Evolutionary conservation across 75 land plant species (phyloP).

Genomic region (Gnetum montanum): DNA sequence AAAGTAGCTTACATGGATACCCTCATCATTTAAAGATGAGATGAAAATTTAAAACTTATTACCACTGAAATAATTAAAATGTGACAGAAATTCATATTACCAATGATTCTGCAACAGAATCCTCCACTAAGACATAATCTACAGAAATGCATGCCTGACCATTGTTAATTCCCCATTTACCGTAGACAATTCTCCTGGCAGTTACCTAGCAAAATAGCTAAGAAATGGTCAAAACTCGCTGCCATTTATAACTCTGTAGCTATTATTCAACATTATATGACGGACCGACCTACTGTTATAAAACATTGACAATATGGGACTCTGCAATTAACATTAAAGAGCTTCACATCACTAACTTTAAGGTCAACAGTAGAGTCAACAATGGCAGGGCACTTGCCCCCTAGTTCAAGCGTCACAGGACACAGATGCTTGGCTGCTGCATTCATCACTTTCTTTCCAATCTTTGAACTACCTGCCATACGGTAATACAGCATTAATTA

Average conservation of each 20-base stretch:
- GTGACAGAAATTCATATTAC: too few species aligned
- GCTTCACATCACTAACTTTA: too few species aligned
- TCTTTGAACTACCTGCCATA: conserved; percentile 39
- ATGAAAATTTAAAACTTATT: too few species aligned
- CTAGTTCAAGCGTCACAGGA: conserved; percentile 65
- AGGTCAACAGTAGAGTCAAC: conserved; percentile 37
- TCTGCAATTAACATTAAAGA: too few species aligned
- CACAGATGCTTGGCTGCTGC: conserved; percentile 75
- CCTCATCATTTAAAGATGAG: too few species aligned
- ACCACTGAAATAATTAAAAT: too few species aligned
- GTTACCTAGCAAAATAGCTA: conserved; percentile 35
- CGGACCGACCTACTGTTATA: too few species aligned
- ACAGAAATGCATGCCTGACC: conserved; percentile 85
- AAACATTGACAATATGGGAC: too few species aligned
- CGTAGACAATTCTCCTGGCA: conserved; percentile 31
- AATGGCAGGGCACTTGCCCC: conserved; percentile 61
- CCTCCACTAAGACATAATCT: conserved; percentile 75
- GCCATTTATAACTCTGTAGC: background rate
- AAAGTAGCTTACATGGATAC: too few species aligned
- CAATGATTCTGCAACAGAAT: conserved; percentile 20
- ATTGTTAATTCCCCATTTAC: conserved; percentile 51
- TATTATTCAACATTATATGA: too few species aligned
- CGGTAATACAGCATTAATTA: background rate
- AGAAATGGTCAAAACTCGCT: background rate
- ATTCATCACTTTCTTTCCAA: conserved; percentile 49